These are phyloP conservation scores for Loxodes magnus DNA, from an alignment of 73 alveolate genomes.

Conservation along the genomic window DNA sequence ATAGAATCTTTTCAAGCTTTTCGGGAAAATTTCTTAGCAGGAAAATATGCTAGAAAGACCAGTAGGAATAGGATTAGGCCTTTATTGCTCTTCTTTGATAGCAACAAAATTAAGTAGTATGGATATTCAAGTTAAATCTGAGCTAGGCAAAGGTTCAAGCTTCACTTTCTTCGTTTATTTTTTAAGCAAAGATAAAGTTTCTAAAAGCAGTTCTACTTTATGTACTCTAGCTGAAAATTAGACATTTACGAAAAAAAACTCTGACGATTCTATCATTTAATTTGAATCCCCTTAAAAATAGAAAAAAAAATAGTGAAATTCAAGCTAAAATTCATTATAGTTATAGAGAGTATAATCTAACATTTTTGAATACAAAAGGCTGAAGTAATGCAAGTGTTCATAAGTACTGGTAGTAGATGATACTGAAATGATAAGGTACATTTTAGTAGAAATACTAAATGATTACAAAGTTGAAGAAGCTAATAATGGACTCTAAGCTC, in stretches of 20 bases:
- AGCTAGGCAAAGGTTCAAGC: not conserved
- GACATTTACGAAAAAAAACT: not conserved
- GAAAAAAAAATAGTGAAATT: not conserved
- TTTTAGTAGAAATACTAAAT: not conserved
- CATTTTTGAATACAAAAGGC: not conserved
- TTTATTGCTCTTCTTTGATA: not conserved
- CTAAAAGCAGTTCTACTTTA: not conserved
- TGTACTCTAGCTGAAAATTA: too few relatives aligned
- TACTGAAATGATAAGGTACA: not conserved
- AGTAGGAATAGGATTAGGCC: not conserved
- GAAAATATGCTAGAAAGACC: not conserved
- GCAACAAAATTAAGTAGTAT: not conserved
- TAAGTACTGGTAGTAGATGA: not conserved
- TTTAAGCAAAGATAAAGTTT: not conserved
- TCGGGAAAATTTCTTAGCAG: not conserved
- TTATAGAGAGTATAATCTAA: too few relatives aligned
- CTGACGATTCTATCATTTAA: not conserved
- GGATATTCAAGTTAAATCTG: not conserved
- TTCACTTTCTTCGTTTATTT: not conserved
- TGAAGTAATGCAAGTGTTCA: not conserved
- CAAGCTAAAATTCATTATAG: too few relatives aligned
- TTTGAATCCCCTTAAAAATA: not conserved
- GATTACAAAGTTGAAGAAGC: not conserved
- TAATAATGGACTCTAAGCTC: not conserved
- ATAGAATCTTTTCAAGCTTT: too few relatives aligned